Conservation (phyloP, 495 filamentous ascomycete species). For the Penicillium desertorum region DNA sequence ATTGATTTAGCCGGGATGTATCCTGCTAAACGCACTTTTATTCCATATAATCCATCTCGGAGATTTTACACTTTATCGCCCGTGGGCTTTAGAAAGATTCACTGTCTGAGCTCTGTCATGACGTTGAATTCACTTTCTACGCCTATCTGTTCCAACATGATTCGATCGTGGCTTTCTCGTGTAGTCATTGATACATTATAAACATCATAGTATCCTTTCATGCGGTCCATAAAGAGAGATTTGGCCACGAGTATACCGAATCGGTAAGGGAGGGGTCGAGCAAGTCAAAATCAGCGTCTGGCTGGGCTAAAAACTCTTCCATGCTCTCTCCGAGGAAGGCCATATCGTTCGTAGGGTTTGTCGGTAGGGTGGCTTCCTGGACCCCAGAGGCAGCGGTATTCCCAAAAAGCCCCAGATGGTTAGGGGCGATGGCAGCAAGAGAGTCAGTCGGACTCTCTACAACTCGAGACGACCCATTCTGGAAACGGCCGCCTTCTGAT, state of each 20-base stretch:
- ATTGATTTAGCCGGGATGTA: too few relatives aligned
- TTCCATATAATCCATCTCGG: too few relatives aligned
- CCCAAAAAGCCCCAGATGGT: not conserved
- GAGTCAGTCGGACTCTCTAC: not conserved
- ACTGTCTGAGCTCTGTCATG: too few relatives aligned
- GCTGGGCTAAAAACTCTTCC: conserved; percentile 33
- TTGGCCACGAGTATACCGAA: conserved; percentile 25
- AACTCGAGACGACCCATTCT: not conserved
- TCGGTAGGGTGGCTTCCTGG: conserved; percentile 9
- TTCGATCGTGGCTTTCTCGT: too few relatives aligned
- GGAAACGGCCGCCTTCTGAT: not conserved
- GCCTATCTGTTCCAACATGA: too few relatives aligned
- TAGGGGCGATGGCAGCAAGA: not conserved
- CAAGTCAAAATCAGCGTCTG: conserved; percentile 23
- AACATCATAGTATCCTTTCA: not conserved
- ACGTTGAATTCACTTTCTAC: too few relatives aligned
- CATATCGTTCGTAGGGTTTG: conserved; percentile 25
- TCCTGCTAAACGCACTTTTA: too few relatives aligned
- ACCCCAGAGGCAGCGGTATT: not conserved
- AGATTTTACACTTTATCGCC: too few relatives aligned
- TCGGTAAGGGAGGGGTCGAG: conserved; percentile 23
- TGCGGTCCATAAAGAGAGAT: conserved; percentile 25
- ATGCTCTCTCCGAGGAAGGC: conserved; percentile 31
- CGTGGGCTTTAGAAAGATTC: too few relatives aligned
- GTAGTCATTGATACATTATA: too few relatives aligned